These are phyloP conservation scores for Filobasidium uniguttulatum DNA, from an alignment of 1,284 basidiomycete species.

Conservation along the genomic window DNA sequence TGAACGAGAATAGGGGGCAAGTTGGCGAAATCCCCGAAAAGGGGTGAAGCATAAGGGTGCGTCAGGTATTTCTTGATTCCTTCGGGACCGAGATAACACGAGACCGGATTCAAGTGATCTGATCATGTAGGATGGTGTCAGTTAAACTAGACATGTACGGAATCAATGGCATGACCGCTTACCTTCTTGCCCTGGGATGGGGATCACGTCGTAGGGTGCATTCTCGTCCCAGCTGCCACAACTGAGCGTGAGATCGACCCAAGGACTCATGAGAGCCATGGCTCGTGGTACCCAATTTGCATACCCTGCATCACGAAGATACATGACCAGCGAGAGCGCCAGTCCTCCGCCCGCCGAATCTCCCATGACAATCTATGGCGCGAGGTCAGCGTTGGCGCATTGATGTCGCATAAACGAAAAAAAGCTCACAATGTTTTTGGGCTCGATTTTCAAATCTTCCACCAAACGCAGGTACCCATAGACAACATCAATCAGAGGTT, in stretches of 20 bases:
- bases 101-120: constrained; percentile 85
- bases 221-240: constrained; percentile 97
- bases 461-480: constrained; percentile 73
- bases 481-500: constrained; percentile 82
- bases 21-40: constrained; percentile 82
- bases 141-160: background rate
- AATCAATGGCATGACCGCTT: constrained; percentile 7
- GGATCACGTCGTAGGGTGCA: constrained; percentile 64
- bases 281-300: constrained; percentile 54
- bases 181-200: constrained; percentile 51
- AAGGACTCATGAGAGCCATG: constrained; percentile 76
- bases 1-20: constrained; percentile 87
- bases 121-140: constrained; percentile 12
- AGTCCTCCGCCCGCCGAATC: constrained; percentile 91
- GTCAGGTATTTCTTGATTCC: constrained; percentile 65
- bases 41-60: constrained; percentile 87
- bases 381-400: too few relatives aligned
- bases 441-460: constrained; percentile 77
- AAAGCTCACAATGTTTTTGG: constrained; percentile 55
- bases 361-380: constrained; percentile 50
- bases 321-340: constrained; percentile 73
- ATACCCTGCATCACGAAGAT: constrained; percentile 73
- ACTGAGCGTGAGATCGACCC: constrained; percentile 90
- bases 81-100: constrained; percentile 75
- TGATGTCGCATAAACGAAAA: background rate